phyloP scores from a whole-genome alignment of 2,329 filamentous ascomycete species.

The Lecanicillium sp. region DNA sequence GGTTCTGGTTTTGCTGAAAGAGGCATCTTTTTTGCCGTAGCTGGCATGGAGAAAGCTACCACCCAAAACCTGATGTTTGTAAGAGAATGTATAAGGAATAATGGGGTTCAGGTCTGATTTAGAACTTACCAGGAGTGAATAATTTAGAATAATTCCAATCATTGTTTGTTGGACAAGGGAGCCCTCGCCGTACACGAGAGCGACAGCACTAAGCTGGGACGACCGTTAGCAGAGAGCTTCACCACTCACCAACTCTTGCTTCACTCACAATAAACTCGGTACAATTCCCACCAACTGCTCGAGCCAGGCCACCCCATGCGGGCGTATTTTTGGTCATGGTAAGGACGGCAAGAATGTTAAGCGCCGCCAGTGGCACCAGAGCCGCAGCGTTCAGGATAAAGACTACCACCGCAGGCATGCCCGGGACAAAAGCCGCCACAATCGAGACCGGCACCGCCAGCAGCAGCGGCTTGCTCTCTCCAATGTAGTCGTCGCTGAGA shows the following conservation, averaged over 20 bases:
- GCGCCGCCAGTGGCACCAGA: constrained; percentile 14
- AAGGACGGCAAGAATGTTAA: constrained; percentile 14
- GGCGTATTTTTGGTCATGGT: constrained; percentile 11
- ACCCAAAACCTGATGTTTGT: constrained; percentile 13
- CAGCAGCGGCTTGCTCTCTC: constrained; percentile 15
- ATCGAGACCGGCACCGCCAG: constrained; percentile 12
- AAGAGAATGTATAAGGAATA: background rate
- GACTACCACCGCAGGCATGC: background rate
- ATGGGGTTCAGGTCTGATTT: background rate
- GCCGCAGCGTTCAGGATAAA: constrained; percentile 15
- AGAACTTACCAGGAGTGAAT: constrained; percentile 10
- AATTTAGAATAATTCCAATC: constrained; percentile 17
- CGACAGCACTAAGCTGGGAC: constrained; percentile 6
- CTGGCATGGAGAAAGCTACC: constrained; percentile 17
- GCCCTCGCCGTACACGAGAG: constrained; percentile 4
- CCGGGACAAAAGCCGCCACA: background rate
- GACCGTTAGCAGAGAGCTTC: background rate
- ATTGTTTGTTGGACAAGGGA: constrained; percentile 14
- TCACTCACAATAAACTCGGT: constrained; percentile 15
- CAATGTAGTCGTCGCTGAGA: constrained; percentile 13
- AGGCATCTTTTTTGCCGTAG: constrained; percentile 16
- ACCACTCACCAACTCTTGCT: too few species aligned
- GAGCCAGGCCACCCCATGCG: constrained; percentile 12
- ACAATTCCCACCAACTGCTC: constrained; percentile 15
- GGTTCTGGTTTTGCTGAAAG: constrained; percentile 15